Evolutionary conservation across 805 yeast genomes (phyloP), one percentile per base, ranked within the genome.

Genomic region (Saturnispora gosingensis): DNA sequence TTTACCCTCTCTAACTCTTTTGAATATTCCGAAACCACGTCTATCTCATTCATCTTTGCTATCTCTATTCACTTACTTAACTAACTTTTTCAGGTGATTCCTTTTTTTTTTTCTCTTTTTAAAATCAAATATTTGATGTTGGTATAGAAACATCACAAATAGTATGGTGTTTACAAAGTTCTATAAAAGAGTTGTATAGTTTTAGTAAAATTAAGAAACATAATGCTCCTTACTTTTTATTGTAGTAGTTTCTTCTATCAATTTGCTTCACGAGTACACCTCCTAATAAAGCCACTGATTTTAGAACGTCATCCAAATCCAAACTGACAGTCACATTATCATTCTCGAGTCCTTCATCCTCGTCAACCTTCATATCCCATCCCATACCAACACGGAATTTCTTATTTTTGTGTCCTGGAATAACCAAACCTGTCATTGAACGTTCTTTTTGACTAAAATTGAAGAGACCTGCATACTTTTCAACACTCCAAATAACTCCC

Each of bases 321-420:
- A 56, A 40, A 36, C 76, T 70, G 35, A 75, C 72, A 39, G 93
- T 84, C 66, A 91, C 96, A 24, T 53, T 49, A 30, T 42, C 50
- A 16, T 42, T 43, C 34, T 72, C 76, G 3, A 2, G 7, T 66
- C 91, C 96, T 20, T 53, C 51, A 30, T 42, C 48, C 39, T 42
- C 46, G 34, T 72, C 76, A 4, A 73, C 65, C 61, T 77, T 74
- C 52, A 83, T 74, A 59, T 88, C 83, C 60, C 80, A 83, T 13
- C 90, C 95, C 54, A 85, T 65, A 56, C 85, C 87, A 22, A 85
- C 96, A 59, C 83, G 82, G 71, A 88, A 89, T 65, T 82, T 85
- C 62, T 80, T 77, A 54, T 78, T 77, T 18, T 72, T 69, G 54
- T 78, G 67, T 38, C 77, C 75, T 2, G 96, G 96, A 49, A 85